Conservation (phyloP, 495 filamentous ascomycete species). For the Aeminium ludgeri region DNA sequence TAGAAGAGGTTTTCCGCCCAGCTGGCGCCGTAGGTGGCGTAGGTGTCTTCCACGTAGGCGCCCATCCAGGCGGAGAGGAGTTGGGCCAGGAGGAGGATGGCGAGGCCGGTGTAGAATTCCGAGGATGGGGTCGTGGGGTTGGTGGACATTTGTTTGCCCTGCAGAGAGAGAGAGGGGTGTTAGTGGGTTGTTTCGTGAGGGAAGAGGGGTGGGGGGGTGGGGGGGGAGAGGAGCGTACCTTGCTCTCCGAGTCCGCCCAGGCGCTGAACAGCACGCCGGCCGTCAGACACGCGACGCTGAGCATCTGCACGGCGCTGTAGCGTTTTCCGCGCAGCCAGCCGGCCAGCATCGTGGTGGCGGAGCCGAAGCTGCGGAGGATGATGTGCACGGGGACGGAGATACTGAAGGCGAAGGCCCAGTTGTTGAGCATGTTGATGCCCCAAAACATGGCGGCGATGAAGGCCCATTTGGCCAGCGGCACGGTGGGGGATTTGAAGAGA, state of each 20-base stretch:
- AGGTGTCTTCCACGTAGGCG: constrained; percentile 81
- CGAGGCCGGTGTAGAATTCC: constrained; percentile 57
- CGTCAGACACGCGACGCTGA: constrained; percentile 66
- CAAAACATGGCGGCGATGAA: constrained; percentile 85
- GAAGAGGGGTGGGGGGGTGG: background rate
- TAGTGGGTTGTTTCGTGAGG: background rate
- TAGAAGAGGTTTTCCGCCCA: constrained; percentile 98
- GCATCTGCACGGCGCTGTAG: constrained; percentile 64
- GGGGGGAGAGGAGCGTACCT: too few relatives aligned
- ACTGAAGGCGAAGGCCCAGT: constrained; percentile 91
- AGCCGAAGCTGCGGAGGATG: constrained; percentile 85
- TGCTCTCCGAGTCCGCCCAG: constrained; percentile 69
- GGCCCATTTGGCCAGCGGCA: constrained; percentile 72
- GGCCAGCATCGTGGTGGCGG: constrained; percentile 79
- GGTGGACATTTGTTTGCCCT: constrained; percentile 24
- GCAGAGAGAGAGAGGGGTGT: background rate
- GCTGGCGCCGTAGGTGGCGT: constrained; percentile 65
- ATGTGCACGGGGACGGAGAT: constrained; percentile 96
- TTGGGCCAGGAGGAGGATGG: constrained; percentile 75
- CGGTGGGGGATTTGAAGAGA: constrained; percentile 52
- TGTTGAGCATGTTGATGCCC: constrained; percentile 83
- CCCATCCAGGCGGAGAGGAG: constrained; percentile 86
- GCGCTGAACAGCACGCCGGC: constrained; percentile 73
- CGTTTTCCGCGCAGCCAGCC: constrained; percentile 70
- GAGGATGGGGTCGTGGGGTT: constrained; percentile 15